These are phyloP conservation scores for Pyricularia pennisetigena DNA, from an alignment of 2,329 filamentous ascomycete genomes.

Conservation along the genomic window DNA sequence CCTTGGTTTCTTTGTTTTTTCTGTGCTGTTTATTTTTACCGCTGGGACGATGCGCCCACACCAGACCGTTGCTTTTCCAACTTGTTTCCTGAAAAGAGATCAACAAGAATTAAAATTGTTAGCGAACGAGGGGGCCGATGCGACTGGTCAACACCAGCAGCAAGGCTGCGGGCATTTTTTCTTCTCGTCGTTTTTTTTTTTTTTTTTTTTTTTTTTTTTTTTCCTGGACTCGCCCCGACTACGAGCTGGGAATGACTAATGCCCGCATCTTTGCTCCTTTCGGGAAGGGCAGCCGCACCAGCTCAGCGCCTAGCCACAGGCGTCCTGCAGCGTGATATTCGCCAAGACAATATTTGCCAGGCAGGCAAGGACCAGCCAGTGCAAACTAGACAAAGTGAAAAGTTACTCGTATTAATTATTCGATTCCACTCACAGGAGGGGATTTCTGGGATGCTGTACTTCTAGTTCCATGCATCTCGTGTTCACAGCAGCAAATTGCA, in stretches of 20 bases:
- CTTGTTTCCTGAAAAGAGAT: background rate
- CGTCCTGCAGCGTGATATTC: background rate
- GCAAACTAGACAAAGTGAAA: too few relatives aligned
- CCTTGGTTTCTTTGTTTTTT: background rate
- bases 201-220: too few relatives aligned
- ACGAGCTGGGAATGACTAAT: background rate
- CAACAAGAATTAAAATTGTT: background rate
- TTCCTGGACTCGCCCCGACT: background rate
- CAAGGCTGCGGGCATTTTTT: background rate
- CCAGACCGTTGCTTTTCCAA: background rate
- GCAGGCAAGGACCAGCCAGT: background rate
- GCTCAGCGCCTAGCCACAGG: background rate
- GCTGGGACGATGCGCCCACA: background rate
- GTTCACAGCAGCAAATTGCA: background rate
- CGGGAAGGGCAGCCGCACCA: background rate
- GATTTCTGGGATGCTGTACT: background rate
- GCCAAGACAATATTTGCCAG: constrained; percentile 1
- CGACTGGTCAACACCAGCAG: background rate
- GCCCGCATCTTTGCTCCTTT: background rate
- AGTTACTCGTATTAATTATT: background rate
- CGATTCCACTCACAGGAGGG: background rate
- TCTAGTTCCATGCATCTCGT: background rate
- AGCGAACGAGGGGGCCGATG: background rate
- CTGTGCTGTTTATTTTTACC: too few relatives aligned
- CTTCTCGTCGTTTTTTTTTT: background rate